Evolutionary conservation across 176 grass and related monocot species (phyloP), one percentile per base, ranked within the genome.

Genomic region (Hyparrhenia diplandra): DNA sequence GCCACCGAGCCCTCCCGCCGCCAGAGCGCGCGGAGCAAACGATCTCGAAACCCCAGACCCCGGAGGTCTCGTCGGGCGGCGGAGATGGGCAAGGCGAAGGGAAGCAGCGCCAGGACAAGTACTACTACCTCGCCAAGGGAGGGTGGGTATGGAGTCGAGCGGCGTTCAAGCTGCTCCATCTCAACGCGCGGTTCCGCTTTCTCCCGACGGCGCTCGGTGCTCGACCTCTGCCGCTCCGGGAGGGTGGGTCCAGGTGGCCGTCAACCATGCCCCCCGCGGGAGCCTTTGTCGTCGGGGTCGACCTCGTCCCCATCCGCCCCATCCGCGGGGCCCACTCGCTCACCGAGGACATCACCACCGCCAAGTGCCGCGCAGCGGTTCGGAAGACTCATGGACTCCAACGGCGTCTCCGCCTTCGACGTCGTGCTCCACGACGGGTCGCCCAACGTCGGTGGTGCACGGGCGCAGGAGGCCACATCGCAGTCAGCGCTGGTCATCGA

Each of bases 31-130:
- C 60, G 60, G 28, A 66, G 78, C 58, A 75, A 89, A 76, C 45
- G 73, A 54, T 51, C 23, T 30, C 81, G 77, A 85, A 89, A 89
- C 88, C 88, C 88, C 82, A 85, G 88, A 16, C 42, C 70, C 40
- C 46, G 23, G 42, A 43, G 43, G 71, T 23, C 64, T 89, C 87
- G 12, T 31, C 81, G 81, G 81, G 52, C 62, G 40, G 58, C 86
- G 63, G 39, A 57, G n/a, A 95, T 98, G 96, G 96, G 96, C 42
- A 98, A 98, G 86, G 87, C 93, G 43, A 98, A 98, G 96, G 96
- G 39, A 98, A 91, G 88, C 88, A 93, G 67, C 71, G 96, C 16
- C 88, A 89, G 68, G 96, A 98, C 67, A 98, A 91, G 84, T 98
- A 76, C 84, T 98, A 98, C 79, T 84, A 87, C 52, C 84, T 95